Evolutionary conservation across 106 monocot genomes (phyloP).

Genomic region (Dioscorea zingiberensis): DNA sequence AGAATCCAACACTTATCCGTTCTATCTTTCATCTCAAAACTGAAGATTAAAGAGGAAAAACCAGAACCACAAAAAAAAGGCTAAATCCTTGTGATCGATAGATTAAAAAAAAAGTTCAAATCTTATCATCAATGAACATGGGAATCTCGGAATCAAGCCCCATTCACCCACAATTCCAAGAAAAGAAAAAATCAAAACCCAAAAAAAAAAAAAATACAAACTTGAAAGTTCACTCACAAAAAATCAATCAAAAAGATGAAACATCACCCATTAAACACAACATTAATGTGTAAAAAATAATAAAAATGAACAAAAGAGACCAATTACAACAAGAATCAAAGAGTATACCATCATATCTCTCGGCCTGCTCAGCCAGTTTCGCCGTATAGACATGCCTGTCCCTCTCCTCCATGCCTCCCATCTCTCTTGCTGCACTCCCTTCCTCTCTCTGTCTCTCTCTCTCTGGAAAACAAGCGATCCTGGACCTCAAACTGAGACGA

Average conservation of each 20-base stretch:
- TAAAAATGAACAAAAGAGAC: neutral
- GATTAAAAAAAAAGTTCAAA: too few species aligned
- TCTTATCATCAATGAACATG: too few species aligned
- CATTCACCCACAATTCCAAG: neutral
- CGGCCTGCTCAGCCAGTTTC: neutral
- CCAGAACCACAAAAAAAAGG: too few species aligned
- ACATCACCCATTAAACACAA: neutral
- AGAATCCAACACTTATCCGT: too few species aligned
- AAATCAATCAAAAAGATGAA: neutral
- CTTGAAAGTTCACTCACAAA: neutral
- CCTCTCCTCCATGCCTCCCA: neutral
- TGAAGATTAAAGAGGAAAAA: too few species aligned
- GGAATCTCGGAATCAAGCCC: too few species aligned
- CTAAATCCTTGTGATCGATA: too few species aligned
- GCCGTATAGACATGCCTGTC: neutral
- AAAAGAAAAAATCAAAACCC: neutral
- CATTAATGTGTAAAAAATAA: neutral
- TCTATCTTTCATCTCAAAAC: too few species aligned
- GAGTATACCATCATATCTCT: neutral
- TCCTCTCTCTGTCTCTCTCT: neutral
- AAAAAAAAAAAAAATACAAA: neutral
- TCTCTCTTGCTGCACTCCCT: neutral
- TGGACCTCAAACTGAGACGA: too few species aligned
- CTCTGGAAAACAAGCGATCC: too few species aligned
- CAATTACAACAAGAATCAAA: neutral